A percentile compares a stretch with the other conserved stretches of the same genome.
phyloP scores from a whole-genome alignment of 371 early-diverging fungal species.

The Mucor plumbeus region DNA sequence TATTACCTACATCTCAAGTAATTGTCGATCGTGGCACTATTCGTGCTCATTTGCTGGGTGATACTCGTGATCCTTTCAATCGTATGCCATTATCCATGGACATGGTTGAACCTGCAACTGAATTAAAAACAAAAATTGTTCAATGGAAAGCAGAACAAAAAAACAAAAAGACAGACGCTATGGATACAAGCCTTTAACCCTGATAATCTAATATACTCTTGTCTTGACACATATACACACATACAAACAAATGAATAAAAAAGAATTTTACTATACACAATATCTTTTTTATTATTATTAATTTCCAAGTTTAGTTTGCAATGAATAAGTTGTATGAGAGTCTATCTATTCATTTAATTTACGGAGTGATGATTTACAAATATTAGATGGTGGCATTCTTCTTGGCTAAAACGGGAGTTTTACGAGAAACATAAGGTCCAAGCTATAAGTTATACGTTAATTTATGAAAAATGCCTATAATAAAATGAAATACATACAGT shows the following conservation, averaged over 20 bases:
- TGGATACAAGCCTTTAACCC: slow-evolving; percentile 25
- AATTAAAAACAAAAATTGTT: slow-evolving; percentile 54
- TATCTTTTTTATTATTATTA: slow-evolving; percentile 7
- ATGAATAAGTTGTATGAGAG: neutral
- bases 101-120: slow-evolving; percentile 70
- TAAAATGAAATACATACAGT: slow-evolving; percentile 49
- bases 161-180: slow-evolving; percentile 15
- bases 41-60: slow-evolving; percentile 91
- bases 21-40: slow-evolving; percentile 95
- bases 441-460: slow-evolving; percentile 44
- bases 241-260: slow-evolving; percentile 5
- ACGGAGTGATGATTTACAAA: neutral
- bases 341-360: neutral
- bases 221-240: neutral
- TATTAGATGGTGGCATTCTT: slow-evolving; percentile 14
- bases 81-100: slow-evolving; percentile 84
- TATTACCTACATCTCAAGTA: slow-evolving; percentile 85
- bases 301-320: neutral
- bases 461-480: neutral
- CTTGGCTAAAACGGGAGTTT: slow-evolving; percentile 41
- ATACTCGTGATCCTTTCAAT: slow-evolving; percentile 96
- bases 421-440: slow-evolving; percentile 73
- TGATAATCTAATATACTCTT: too few species aligned
- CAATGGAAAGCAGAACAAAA: slow-evolving; percentile 55
- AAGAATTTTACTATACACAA: slow-evolving; percentile 2